Percentiles rank a stretch among this genome's conserved stretches.
These are phyloP conservation scores for Diaporthe sp. DNA, from an alignment of 2,329 filamentous ascomycete genomes.

Conservation along the genomic window DNA sequence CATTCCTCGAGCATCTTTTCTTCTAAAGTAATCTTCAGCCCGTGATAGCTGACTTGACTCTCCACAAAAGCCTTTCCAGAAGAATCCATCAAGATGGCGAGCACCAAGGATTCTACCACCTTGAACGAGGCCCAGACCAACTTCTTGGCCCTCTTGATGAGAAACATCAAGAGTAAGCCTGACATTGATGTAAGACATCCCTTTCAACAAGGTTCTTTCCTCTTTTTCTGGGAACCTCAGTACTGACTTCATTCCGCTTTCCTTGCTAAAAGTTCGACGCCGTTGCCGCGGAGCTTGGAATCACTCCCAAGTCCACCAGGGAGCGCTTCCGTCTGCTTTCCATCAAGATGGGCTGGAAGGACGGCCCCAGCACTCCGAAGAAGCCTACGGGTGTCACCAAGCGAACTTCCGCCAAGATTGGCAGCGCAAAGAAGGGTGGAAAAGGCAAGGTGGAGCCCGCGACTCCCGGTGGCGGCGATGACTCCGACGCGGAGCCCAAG, in stretches of 20 bases:
- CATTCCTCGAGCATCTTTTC: neutral
- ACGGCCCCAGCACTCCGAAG: constrained; percentile 16
- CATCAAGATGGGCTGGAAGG: constrained; percentile 38
- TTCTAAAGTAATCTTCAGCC: neutral
- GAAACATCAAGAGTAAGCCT: constrained; percentile 39
- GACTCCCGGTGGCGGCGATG: neutral
- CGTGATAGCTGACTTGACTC: neutral
- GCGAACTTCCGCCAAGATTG: neutral
- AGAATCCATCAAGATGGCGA: neutral
- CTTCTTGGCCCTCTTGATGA: constrained; percentile 39
- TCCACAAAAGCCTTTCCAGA: neutral
- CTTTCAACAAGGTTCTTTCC: neutral
- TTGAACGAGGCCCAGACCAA: constrained; percentile 36
- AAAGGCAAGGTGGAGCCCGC: neutral
- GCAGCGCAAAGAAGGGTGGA: constrained; percentile 29
- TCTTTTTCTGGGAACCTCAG: neutral
- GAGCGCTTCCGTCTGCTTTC: constrained; percentile 43
- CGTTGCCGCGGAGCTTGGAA: constrained; percentile 26
- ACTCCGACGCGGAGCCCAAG: neutral
- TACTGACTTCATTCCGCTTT: neutral
- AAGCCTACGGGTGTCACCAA: constrained; percentile 36
- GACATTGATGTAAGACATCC: constrained; percentile 40
- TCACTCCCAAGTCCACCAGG: constrained; percentile 33
- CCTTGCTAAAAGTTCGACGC: constrained; percentile 38
- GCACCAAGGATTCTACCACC: neutral